A percentile compares a stretch with the other conserved stretches of the same genome.
Conservation (phyloP, 1,284 basidiomycete species). For the Cystobasidium slooffiae region DNA sequence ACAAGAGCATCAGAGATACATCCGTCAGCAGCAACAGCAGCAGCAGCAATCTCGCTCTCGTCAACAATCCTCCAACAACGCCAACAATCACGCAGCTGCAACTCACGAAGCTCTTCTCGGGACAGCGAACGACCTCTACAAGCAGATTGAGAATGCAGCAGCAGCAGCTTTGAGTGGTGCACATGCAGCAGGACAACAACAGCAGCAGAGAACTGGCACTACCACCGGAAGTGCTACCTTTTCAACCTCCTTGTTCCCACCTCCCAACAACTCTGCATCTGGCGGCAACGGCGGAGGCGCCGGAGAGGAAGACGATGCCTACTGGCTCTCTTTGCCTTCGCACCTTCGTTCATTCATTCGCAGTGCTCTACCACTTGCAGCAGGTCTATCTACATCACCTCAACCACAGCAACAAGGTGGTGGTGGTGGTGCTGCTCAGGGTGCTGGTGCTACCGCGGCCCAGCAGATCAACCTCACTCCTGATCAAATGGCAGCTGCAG, state of each 20-base stretch:
- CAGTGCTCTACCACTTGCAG: constrained; percentile 63
- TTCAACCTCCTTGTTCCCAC: constrained; percentile 45
- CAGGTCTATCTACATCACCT: constrained; percentile 46
- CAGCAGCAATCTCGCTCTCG: constrained; percentile 13
- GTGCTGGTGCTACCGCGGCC: constrained; percentile 45
- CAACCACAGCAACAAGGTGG: constrained; percentile 37
- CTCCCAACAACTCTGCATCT: constrained; percentile 11
- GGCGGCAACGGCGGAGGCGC: constrained; percentile 15
- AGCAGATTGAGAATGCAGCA: constrained; percentile 62
- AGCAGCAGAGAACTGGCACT: background rate
- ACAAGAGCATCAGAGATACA: constrained; percentile 23
- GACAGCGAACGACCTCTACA: constrained; percentile 65
- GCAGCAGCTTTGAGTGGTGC: constrained; percentile 54
- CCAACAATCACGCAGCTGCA: constrained; percentile 10
- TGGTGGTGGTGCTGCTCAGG: constrained; percentile 22
- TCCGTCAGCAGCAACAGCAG: constrained; percentile 36
- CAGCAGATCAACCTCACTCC: constrained; percentile 51
- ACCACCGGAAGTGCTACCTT: constrained; percentile 41
- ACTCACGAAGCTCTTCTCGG: constrained; percentile 63
- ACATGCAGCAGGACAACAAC: constrained; percentile 5
- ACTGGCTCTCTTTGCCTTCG: constrained; percentile 65
- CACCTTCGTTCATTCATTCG: constrained; percentile 65
- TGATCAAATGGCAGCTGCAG: constrained; percentile 54
- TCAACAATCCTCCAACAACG: background rate
- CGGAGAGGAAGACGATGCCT: constrained; percentile 61